These are phyloP conservation scores for Scheffersomyces cryptocercus DNA, from an alignment of 1,139 yeast genomes.

Conservation along the genomic window DNA sequence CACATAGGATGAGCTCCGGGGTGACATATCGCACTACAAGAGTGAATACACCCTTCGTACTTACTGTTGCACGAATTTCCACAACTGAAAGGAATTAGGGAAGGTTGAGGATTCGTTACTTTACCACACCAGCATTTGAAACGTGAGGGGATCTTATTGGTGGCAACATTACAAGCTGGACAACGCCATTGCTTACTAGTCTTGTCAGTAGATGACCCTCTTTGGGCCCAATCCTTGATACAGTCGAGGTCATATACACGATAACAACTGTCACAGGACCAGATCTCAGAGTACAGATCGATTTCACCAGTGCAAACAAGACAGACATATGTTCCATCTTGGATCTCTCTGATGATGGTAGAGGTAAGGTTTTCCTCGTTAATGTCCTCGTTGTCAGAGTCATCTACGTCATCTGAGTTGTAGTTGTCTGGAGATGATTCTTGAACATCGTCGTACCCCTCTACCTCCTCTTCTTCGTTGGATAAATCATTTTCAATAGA, in stretches of 20 bases:
- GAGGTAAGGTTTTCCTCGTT: slow-evolving; percentile 37
- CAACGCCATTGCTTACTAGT: slow-evolving; percentile 70
- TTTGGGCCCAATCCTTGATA: slow-evolving; percentile 76
- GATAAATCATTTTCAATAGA: neutral
- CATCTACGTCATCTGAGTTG: slow-evolving; percentile 7
- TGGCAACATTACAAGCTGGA: slow-evolving; percentile 74
- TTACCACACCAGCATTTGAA: slow-evolving; percentile 94
- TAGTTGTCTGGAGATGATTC: neutral
- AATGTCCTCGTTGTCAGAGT: slow-evolving; percentile 17
- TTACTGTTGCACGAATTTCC: slow-evolving; percentile 74
- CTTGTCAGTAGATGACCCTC: slow-evolving; percentile 66
- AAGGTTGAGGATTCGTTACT: slow-evolving; percentile 61
- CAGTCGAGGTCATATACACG: slow-evolving; percentile 83
- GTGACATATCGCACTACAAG: slow-evolving; percentile 77
- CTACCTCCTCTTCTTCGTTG: neutral
- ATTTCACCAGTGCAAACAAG: slow-evolving; percentile 84
- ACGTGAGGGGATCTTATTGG: slow-evolving; percentile 52
- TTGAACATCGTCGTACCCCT: neutral
- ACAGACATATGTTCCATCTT: slow-evolving; percentile 71
- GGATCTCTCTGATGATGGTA: slow-evolving; percentile 54
- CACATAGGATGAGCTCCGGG: slow-evolving; percentile 89
- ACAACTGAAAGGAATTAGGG: slow-evolving; percentile 81
- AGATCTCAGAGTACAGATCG: slow-evolving; percentile 63
- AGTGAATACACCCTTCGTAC: slow-evolving; percentile 66
- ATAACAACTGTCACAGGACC: slow-evolving; percentile 74